phyloP scores from a whole-genome alignment of 2,329 filamentous ascomycete genomes.

The Fusarium sp. region DNA sequence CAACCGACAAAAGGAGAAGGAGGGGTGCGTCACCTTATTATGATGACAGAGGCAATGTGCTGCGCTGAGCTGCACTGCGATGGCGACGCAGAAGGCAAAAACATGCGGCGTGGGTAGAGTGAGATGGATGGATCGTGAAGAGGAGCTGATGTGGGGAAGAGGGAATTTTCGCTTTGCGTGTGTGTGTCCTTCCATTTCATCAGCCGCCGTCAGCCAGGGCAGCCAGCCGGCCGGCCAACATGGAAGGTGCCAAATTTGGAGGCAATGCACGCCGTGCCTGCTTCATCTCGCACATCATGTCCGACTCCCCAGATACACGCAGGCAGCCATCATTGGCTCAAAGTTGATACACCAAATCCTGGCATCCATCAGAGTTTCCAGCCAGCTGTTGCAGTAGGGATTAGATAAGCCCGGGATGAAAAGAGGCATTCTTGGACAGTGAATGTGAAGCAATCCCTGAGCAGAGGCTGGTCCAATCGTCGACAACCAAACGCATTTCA shows the following conservation, averaged over 20 bases:
- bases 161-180: slow-evolving; percentile 1
- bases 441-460: neutral
- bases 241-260: neutral
- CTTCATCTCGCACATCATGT: neutral
- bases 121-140: slow-evolving; percentile 6
- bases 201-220: neutral
- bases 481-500: neutral
- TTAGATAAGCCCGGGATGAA: neutral
- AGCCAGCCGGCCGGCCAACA: neutral
- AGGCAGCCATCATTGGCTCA: neutral
- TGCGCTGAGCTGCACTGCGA: neutral
- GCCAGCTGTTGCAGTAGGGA: neutral
- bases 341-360: neutral
- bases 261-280: neutral
- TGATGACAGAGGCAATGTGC: neutral
- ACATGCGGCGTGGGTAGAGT: slow-evolving; percentile 2
- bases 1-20: neutral
- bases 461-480: neutral
- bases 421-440: neutral
- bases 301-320: neutral
- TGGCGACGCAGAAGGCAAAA: neutral
- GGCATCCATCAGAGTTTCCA: neutral
- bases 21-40: slow-evolving; percentile 3
- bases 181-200: neutral
- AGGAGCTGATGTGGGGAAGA: slow-evolving; percentile 4